Evolutionary conservation across 495 filamentous ascomycete species (phyloP), one percentile per base, ranked within the genome.

Genomic region (Lasiosphaeria ovina): DNA sequence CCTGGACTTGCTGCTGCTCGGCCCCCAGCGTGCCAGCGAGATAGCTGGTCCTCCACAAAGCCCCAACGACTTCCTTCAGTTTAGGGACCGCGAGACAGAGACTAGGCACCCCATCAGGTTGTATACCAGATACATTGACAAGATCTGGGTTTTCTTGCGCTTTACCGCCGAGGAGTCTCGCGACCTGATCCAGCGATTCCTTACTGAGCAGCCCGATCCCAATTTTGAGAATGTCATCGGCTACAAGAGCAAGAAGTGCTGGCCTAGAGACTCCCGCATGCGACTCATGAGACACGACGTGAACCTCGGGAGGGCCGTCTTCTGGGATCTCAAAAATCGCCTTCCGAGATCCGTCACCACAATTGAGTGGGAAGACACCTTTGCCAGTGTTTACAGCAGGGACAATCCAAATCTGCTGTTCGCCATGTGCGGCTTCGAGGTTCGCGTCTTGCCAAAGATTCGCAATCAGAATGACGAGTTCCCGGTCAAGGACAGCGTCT

Each of bases 161-260:
- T 99, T 98, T 74, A 84, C 81, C 7, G 91, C 93, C 0, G 95
- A 99, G 45, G 94, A 99, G 54, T 96, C 93, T 12, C 81, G 94
- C 51, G 95, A 99, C 69, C 81, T 99, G 24, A 98, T 99, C 54
- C 95, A 99, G 69, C 88, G 95, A 11, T 99, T 98, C 83, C 77
- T 99, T 62, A 99, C 95, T 2, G 95, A 98, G 71, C 93, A 98
- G 65, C 95, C 95, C 0, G 95, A 99, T 76, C 95, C 95, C 3
- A 99, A 99, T 72, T 99, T 99, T 60, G 95, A 98, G 76, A 99
- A 99, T 66, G 95, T 98, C 47, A 97, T 99, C 64, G 94, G 94
- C 0, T 99, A 98, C 75, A 89, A 90, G 76, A 99, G 96, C 75
- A 99, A 98, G 81, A 99, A 98, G 74, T 99, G 95, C 75, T 99